Base-by-base conservation (phyloP, 257 asterid species). In the Gentiana straminea region DNA sequence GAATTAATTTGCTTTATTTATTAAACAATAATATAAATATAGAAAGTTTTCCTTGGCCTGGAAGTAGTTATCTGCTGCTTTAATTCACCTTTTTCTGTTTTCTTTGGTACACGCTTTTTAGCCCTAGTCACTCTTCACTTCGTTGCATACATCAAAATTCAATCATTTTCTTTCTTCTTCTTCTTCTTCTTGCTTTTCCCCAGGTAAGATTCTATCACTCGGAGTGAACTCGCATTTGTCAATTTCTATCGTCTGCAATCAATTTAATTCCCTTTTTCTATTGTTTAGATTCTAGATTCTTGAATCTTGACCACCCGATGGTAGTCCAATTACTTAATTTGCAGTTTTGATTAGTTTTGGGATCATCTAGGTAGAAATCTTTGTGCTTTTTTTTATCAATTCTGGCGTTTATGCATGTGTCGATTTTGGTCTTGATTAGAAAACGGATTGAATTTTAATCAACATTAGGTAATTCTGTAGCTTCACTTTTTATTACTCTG, bases 11-110 rank as follows among this genome's bases (percentile, higher is more conserved):
- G 24, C 24, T 24, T 24, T 24, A 24, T 24, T 24, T 24, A 24
- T 24, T 24, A 24, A 24, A 24, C 24, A 24, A 24, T 24, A 24
- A 24, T 24, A 24, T 24, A 24, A 24, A 24, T 24, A 24, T 24
- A 24, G 24, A 24, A 24, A 52, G 2, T 55, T 49, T 70, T 64
- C 58, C 70, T 64, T 64, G 33, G 64, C 56, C 60, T 59, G 10
- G 53, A 64, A 64, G 70, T 48, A 58, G 44, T 54, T 64, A 35
- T 44, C 64, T 36, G 44, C 6, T 3, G n/a, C 37, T 50, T 36
- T 64, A 13, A 24, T 24, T 46, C 49, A 8, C 52, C 47, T 47
- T 48, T 0, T 33, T 51, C 37, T 9, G 0, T 41, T 46, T 5
- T 36, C 52, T 52, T n/a, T 54, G 53, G 36, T 52, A 60, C 33